These are phyloP conservation scores for Moesziomyces aphidis DNA, from an alignment of 1,284 basidiomycete species.

Conservation along the genomic window DNA sequence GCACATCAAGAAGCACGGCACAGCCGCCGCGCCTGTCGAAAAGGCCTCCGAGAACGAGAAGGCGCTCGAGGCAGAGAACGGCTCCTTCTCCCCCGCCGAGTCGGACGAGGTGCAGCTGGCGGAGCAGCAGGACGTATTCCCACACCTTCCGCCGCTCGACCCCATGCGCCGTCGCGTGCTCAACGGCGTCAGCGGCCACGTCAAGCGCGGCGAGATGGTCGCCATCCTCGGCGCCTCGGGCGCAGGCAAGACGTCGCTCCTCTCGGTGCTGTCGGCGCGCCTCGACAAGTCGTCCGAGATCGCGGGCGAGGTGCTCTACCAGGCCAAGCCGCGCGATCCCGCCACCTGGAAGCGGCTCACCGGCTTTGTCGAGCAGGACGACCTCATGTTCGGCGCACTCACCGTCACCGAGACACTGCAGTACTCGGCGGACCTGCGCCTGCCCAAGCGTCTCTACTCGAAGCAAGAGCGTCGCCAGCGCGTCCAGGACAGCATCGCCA, in stretches of 20 bases:
- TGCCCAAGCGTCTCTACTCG: constrained; percentile 41
- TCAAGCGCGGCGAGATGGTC: constrained; percentile 47
- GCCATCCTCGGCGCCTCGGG: constrained; percentile 57
- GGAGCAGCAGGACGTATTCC: constrained; percentile 35
- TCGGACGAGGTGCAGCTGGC: constrained; percentile 12
- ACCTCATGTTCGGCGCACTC: constrained; percentile 48
- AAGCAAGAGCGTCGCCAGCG: constrained; percentile 41
- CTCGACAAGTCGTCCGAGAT: constrained; percentile 47
- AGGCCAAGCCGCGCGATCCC: constrained; percentile 45
- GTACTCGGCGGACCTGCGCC: constrained; percentile 51
- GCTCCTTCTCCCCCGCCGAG: constrained; percentile 5
- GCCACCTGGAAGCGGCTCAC: constrained; percentile 54
- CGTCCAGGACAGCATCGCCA: constrained; percentile 48
- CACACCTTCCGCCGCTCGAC: constrained; percentile 36
- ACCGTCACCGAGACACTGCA: constrained; percentile 55
- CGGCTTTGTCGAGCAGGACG: constrained; percentile 59
- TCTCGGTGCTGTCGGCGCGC: constrained; percentile 53
- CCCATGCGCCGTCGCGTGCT: constrained; percentile 40
- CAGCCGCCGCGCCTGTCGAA: not conserved
- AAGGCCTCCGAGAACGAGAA: constrained; percentile 7
- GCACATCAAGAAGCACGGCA: constrained; percentile 22
- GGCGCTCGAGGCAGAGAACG: constrained; percentile 16
- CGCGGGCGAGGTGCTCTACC: constrained; percentile 40
- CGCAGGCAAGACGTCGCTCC: constrained; percentile 57
- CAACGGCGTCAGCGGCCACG: constrained; percentile 47